Conservation (phyloP, 768 basidiomycete species). For the Tubosaeta sp. region DNA sequence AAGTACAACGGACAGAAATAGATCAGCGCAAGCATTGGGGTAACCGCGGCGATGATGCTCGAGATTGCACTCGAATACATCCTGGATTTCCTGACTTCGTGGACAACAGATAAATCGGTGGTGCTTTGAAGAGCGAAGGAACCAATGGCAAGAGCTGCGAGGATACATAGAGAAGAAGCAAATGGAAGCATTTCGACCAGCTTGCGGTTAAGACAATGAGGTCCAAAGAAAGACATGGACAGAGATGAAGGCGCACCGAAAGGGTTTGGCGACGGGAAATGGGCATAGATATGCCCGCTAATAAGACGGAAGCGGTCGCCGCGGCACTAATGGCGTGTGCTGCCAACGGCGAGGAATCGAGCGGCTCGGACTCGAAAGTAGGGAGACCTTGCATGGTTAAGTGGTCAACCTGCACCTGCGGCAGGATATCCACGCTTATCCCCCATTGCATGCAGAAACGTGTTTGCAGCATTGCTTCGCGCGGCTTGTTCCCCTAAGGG, state of each 20-base stretch:
- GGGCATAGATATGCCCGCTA: slow-evolving; percentile 28
- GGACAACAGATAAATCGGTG: slow-evolving; percentile 7
- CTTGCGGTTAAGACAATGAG: slow-evolving; percentile 20
- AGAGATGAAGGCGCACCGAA: slow-evolving; percentile 26
- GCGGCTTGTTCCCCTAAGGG: slow-evolving; percentile 8
- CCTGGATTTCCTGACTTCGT: slow-evolving; percentile 26
- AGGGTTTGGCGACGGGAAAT: slow-evolving; percentile 23
- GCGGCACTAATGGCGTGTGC: slow-evolving; percentile 30
- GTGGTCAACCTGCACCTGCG: slow-evolving; percentile 20
- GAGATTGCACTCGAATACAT: slow-evolving; percentile 35
- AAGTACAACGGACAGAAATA: slow-evolving; percentile 52
- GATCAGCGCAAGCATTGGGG: slow-evolving; percentile 35
- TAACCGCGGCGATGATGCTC: slow-evolving; percentile 33
- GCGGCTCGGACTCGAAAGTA: slow-evolving; percentile 25
- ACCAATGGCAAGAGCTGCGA: slow-evolving; percentile 31
- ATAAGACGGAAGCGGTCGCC: slow-evolving; percentile 29
- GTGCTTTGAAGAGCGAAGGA: slow-evolving; percentile 28
- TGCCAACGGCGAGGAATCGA: slow-evolving; percentile 25
- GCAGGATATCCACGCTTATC: slow-evolving; percentile 24
- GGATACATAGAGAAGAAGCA: slow-evolving; percentile 31
- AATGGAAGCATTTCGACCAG: slow-evolving; percentile 37
- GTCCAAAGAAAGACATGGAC: slow-evolving; percentile 9
- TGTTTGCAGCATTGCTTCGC: slow-evolving; percentile 29
- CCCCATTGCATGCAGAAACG: slow-evolving; percentile 24
- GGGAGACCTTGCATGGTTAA: slow-evolving; percentile 31